Conservation (phyloP, 768 basidiomycete genomes). For the Leucocoprinus sp. region DNA sequence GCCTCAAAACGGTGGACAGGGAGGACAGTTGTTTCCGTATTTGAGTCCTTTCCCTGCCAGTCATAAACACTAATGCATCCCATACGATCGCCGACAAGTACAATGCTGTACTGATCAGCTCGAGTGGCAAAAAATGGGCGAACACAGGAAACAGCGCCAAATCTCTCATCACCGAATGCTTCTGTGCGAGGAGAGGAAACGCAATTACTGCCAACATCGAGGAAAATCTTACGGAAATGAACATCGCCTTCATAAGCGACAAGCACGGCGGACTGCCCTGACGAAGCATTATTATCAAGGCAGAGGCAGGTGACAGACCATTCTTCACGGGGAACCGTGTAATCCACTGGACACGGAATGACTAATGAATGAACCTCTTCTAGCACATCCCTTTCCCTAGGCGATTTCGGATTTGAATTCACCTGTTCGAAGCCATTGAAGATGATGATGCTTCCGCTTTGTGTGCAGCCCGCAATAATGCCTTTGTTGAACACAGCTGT, state of each 20-base stretch:
- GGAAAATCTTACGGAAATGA: constrained; percentile 42
- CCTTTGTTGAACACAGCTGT: constrained; percentile 31
- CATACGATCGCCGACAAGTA: constrained; percentile 56
- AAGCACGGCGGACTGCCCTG: constrained; percentile 31
- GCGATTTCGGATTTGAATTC: neutral
- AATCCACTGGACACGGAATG: constrained; percentile 27
- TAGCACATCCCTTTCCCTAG: constrained; percentile 9
- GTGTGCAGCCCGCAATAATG: constrained; percentile 40
- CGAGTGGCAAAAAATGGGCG: constrained; percentile 39
- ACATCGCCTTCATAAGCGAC: constrained; percentile 42
- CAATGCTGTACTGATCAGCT: constrained; percentile 33
- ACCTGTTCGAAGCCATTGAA: constrained; percentile 37
- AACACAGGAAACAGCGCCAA: constrained; percentile 43
- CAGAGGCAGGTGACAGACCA: constrained; percentile 16
- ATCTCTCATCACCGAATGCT: constrained; percentile 42
- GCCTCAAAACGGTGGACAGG: constrained; percentile 51
- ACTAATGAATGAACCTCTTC: constrained; percentile 19
- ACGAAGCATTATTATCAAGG: constrained; percentile 19
- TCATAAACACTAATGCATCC: constrained; percentile 60
- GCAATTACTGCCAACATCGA: constrained; percentile 25
- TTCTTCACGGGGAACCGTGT: constrained; percentile 13
- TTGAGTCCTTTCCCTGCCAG: constrained; percentile 24
- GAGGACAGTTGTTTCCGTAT: constrained; percentile 12
- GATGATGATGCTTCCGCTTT: constrained; percentile 50
- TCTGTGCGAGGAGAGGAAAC: constrained; percentile 25